Evolutionary conservation across 495 filamentous ascomycete species (phyloP).

Genomic region (Choiromyces venosus): DNA sequence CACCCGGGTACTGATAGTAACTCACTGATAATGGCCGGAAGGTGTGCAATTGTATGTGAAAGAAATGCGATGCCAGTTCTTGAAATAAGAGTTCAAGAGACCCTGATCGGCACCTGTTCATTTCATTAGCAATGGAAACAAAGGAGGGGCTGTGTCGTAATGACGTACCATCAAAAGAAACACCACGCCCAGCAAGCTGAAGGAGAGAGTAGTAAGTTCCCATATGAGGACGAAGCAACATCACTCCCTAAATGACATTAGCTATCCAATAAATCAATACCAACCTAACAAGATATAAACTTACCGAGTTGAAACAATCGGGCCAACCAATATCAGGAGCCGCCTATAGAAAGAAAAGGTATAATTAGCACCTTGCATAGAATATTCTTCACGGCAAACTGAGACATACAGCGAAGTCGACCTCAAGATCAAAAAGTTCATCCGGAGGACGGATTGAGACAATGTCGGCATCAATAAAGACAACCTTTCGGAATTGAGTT

Average conservation of each 20-base stretch:
- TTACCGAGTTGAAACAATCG: constrained; percentile 84
- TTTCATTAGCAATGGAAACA: constrained; percentile 18
- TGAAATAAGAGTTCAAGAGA: constrained; percentile 90
- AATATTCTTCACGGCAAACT: constrained; percentile 12
- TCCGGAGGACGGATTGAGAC: constrained; percentile 82
- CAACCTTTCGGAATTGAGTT: constrained; percentile 79
- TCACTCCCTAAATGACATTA: constrained; percentile 56
- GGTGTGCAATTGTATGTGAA: constrained; percentile 92
- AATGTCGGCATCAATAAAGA: constrained; percentile 89
- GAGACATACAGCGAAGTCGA: constrained; percentile 53
- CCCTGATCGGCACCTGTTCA: constrained; percentile 71
- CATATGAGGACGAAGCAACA: constrained; percentile 82
- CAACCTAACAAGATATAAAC: constrained; percentile 17
- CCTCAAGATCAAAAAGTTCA: constrained; percentile 75
- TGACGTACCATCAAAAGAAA: constrained; percentile 77
- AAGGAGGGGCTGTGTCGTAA: not conserved
- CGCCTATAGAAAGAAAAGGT: constrained; percentile 46
- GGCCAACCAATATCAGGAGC: constrained; percentile 97
- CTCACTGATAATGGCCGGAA: constrained; percentile 37
- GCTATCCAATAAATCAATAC: constrained; percentile 9
- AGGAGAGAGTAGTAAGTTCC: constrained; percentile 79
- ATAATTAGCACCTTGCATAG: constrained; percentile 16
- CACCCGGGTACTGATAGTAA: not conserved
- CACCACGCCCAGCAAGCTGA: constrained; percentile 74
- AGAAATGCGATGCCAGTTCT: constrained; percentile 77